Base-by-base conservation (phyloP, 352 stramenopile genomes). In the Thalassiosira livingstoniorum region DNA sequence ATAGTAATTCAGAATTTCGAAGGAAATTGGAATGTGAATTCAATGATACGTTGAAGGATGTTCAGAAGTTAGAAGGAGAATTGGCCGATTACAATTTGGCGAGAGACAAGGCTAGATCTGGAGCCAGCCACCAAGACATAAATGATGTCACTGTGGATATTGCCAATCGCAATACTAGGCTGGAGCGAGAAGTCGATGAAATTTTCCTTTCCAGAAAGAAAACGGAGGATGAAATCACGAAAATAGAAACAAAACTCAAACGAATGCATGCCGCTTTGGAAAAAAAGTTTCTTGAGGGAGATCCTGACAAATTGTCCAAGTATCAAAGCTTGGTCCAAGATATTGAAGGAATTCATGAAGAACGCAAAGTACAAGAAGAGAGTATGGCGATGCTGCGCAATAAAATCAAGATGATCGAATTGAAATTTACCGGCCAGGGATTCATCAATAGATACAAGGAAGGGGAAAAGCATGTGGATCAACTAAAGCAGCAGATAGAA, bases 151-250 rank as follows among this genome's bases (percentile, higher is more conserved):
- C 39, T 0, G 23, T 73, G 32, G 18, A 23, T 7, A 65, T 85
- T 21, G 21, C 65, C 18, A 55, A 51, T 23, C 32, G 15, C 23
- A 85, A 80, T 55, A 75, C 74, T 55, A 67, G 54, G 42, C 51
- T 80, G n/a, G 77, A 85, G 35, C 66, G 76, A n/a, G 70, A 85
- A 32, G 51, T 85, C 5, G 78, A 85, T 67, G n/a, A n/a, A 2
- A 75, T 85, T 2, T 85, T 85, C 11, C 39, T 80, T 0, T 57
- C 35, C 23, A 7, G 70, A 37, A 85, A 80, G 29, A 71, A 78
- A 37, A 64, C 45, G 2, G 70, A 85, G 25, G 68, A 79, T 39
- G 61, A 80, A 66, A 80, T 75, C 29, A 21, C 54, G 1, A 73
- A 61, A 27, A 27, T 77, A 39, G 70, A 85, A 55, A 43, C 45